Evolutionary conservation across 257 asterid genomes (phyloP), one percentile per base, ranked within the genome.

Genomic region (Solanum ossicruentum): DNA sequence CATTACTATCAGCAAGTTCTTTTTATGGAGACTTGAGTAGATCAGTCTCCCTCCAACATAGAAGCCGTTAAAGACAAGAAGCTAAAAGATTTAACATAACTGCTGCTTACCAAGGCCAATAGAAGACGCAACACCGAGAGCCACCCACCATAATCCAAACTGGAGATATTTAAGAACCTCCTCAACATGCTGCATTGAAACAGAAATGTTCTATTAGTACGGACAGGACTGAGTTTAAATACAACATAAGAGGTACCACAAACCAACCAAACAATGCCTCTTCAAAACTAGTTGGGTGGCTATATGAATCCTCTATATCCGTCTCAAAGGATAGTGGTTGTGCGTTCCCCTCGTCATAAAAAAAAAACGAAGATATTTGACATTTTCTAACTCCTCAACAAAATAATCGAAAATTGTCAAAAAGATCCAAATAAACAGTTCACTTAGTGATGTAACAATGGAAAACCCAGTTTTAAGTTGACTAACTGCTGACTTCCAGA

Each of bases 51-150:
- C 61, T 51, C 10, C 16, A 77, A 49, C 26, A 77, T 51, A 23
- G 63, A 77, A 69, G 28, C 26, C 52, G 39, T 39, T 69, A 69
- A 39, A 61, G 36, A 63, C 12, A 58, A 58, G 72, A 36, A 41
- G 75, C 75, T n/a, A 65, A 56, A 43, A 82, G 21, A 21, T n/a
- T 23, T 12, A 57, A 49, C 77, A 61, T 18, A 23, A 82, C 12
- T 82, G 21, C 58, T 41, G 47, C 96, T 85, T 91, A 96, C 98
- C 99, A 72, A 96, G 95, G 84, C 99, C 99, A 83, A 96, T 94
- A 88, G 99, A 96, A 88, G 99, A 96, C 72, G 98, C 99, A 86
- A 96, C 97, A 81, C 99, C 99, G 69, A 96, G 99, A 87, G 97
- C 94, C 75, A 94, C 82, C 99, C 99, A 96, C 99, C 99, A 96